phyloP scores from a whole-genome alignment of 371 early-diverging fungal genomes.

The Rhizopus stolonifer region DNA sequence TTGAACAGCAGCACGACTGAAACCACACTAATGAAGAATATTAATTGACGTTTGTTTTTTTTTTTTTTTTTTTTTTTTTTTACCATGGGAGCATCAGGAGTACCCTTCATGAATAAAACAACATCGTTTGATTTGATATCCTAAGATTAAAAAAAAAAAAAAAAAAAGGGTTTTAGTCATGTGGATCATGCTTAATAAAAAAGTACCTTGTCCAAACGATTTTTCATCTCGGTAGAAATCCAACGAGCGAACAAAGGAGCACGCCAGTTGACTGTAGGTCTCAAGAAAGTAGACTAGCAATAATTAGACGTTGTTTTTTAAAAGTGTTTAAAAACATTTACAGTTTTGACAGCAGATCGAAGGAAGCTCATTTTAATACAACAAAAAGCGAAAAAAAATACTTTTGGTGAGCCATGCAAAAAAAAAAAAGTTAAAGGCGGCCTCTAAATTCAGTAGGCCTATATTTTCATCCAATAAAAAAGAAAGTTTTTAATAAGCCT shows the following conservation, averaged over 20 bases:
- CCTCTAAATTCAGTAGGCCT: too few relatives aligned
- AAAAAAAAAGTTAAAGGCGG: neutral
- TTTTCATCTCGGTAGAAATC: slow-evolving; percentile 80
- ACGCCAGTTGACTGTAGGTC: slow-evolving; percentile 27
- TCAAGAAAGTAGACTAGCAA: slow-evolving; percentile 42
- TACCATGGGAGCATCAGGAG: slow-evolving; percentile 75
- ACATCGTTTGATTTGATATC: slow-evolving; percentile 70
- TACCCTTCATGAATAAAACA: slow-evolving; percentile 96
- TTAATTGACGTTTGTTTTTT: too few relatives aligned
- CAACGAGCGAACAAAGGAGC: slow-evolving; percentile 57
- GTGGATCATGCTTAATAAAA: too few relatives aligned
- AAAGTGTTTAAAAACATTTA: too few relatives aligned
- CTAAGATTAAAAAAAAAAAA: slow-evolving; percentile 37
- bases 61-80: neutral
- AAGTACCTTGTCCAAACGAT: slow-evolving; percentile 65
- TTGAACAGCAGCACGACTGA: slow-evolving; percentile 89
- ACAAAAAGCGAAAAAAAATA: slow-evolving; percentile 3
- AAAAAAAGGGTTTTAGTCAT: too few relatives aligned
- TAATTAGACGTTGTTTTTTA: too few relatives aligned
- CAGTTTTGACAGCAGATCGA: slow-evolving; percentile 48
- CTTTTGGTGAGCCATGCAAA: too few relatives aligned
- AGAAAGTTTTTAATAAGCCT: too few relatives aligned
- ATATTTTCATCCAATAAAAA: too few relatives aligned
- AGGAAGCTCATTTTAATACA: slow-evolving; percentile 52
- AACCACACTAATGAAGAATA: slow-evolving; percentile 79